Evolutionary conservation across 495 filamentous ascomycete genomes (phyloP).

Genomic region (Oidiodendron maius): DNA sequence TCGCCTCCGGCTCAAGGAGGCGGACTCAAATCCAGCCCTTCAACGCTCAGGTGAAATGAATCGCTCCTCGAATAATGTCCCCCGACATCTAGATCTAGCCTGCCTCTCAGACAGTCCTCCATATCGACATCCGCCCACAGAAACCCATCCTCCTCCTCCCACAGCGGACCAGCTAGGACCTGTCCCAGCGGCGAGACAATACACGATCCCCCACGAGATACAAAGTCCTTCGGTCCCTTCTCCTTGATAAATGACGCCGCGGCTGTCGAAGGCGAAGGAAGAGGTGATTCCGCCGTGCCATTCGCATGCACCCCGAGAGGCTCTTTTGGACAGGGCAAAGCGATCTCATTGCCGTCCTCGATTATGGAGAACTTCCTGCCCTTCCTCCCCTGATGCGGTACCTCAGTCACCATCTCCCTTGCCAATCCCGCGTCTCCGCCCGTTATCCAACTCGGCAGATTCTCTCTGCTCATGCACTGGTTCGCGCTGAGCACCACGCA

Average conservation of each 20-base stretch:
- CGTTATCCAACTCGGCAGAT: slow-evolving; percentile 24
- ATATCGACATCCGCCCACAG: slow-evolving; percentile 44
- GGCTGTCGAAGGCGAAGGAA: no score
- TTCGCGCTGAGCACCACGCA: slow-evolving; percentile 86
- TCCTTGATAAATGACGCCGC: background rate
- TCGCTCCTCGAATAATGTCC: slow-evolving; percentile 54
- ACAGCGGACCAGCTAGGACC: slow-evolving; percentile 72
- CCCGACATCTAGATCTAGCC: slow-evolving; percentile 45
- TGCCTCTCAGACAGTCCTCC: slow-evolving; percentile 44
- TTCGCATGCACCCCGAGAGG: background rate
- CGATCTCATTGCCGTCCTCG: slow-evolving; percentile 34
- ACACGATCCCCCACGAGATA: slow-evolving; percentile 71
- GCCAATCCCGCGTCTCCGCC: background rate
- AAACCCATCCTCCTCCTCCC: slow-evolving; percentile 67
- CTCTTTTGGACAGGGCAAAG: slow-evolving; percentile 18
- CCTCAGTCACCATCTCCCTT: background rate
- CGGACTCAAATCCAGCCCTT: slow-evolving; percentile 68
- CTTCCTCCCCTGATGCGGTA: background rate
- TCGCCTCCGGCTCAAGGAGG: slow-evolving; percentile 61
- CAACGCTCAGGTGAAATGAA: slow-evolving; percentile 70
- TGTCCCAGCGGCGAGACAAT: slow-evolving; percentile 78
- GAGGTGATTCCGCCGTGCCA: background rate
- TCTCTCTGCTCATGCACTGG: slow-evolving; percentile 53
- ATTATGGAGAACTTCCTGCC: slow-evolving; percentile 18
- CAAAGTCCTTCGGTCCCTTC: slow-evolving; percentile 7